A percentile compares a stretch with the other conserved stretches of the same genome.
Evolutionary conservation across 2,329 filamentous ascomycete species (phyloP).

Genomic region (Chrysoporthe austroafricana): DNA sequence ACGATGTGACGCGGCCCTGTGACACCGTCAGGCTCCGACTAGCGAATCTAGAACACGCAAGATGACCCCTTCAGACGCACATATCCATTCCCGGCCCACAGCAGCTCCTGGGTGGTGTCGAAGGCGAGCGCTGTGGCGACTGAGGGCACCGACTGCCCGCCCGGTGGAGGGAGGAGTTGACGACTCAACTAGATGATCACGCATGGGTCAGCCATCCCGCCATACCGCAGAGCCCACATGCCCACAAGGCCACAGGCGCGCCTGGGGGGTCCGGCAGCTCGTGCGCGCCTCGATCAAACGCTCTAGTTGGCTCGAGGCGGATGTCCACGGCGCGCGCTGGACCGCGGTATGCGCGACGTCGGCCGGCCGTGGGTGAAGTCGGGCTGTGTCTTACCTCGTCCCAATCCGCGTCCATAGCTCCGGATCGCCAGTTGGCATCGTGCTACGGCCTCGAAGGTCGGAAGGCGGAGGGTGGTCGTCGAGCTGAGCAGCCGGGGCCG

Average conservation of each 20-base stretch:
- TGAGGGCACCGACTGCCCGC: constrained; percentile 65
- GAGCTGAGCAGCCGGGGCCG: constrained; percentile 9
- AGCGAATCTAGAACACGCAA: neutral
- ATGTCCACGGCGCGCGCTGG: neutral
- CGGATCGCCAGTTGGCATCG: constrained; percentile 30
- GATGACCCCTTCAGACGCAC: constrained; percentile 53
- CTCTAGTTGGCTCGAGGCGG: neutral
- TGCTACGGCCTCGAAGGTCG: constrained; percentile 15
- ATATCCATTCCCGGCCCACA: constrained; percentile 93
- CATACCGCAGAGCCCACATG: neutral
- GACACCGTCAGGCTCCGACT: neutral
- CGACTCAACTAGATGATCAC: constrained; percentile 67
- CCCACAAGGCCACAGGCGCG: neutral
- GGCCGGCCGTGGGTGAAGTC: constrained; percentile 6
- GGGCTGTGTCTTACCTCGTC: constrained; percentile 58
- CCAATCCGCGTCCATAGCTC: constrained; percentile 67
- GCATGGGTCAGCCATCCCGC: constrained; percentile 17
- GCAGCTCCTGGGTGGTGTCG: constrained; percentile 83
- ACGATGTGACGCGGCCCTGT: constrained; percentile 86
- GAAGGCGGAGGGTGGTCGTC: neutral
- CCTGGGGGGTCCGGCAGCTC: no score
- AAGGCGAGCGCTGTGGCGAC: constrained; percentile 79
- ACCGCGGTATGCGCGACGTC: neutral
- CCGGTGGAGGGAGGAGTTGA: constrained; percentile 78
- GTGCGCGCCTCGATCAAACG: neutral